These are phyloP conservation scores for Carex arenaria DNA, from an alignment of 202 grass and related monocot genomes.

Conservation along the genomic window DNA sequence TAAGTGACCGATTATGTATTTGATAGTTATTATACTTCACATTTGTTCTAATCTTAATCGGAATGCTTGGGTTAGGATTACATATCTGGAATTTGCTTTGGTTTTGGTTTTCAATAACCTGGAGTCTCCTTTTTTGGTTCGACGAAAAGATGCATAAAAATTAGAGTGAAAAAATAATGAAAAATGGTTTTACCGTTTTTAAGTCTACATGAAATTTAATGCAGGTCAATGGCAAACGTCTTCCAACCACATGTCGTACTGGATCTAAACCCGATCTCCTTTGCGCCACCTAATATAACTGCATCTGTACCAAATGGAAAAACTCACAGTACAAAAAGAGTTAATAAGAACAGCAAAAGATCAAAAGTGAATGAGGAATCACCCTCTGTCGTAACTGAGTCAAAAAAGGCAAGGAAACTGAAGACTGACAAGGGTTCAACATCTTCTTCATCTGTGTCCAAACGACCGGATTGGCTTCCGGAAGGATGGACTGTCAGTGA, in stretches of 20 bases:
- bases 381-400: neutral
- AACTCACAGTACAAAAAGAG: neutral
- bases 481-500: neutral
- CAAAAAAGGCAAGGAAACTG: neutral
- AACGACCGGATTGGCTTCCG: conserved; percentile 13
- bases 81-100: neutral
- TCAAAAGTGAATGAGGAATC: conserved; percentile 4
- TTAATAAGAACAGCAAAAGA: neutral
- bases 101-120: neutral
- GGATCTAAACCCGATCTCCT: neutral
- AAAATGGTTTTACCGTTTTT: neutral
- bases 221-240: neutral
- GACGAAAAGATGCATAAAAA: neutral
- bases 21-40: too few relatives aligned
- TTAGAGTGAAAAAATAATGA: neutral
- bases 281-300: neutral
- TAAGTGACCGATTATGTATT: too few relatives aligned
- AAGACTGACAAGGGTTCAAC: neutral
- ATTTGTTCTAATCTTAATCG: neutral
- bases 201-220: neutral
- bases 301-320: neutral
- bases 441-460: neutral
- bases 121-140: neutral
- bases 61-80: neutral
- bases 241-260: neutral